These are phyloP conservation scores for Dactylellina leptospora DNA, from an alignment of 2,329 filamentous ascomycete species.

Conservation along the genomic window DNA sequence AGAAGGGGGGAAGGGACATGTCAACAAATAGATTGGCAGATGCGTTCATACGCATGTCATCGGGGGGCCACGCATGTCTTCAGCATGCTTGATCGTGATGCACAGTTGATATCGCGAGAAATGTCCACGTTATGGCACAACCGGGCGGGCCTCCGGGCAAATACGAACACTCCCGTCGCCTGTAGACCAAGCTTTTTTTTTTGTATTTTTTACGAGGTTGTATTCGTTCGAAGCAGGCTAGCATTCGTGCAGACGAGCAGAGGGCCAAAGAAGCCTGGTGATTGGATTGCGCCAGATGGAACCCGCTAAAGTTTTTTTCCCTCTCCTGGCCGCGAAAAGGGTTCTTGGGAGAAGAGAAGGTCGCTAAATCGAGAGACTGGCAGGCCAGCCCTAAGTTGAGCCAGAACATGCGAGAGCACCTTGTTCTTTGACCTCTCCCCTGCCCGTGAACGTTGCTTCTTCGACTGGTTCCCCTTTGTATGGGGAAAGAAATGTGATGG, in stretches of 20 bases:
- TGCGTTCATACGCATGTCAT: constrained; percentile 52
- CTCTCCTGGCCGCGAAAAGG: constrained; percentile 2
- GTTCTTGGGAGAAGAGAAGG: constrained; percentile 13
- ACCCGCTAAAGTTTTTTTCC: constrained; percentile 10
- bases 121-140: no score
- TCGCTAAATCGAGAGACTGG: constrained; percentile 38
- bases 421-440: constrained; percentile 16
- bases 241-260: constrained; percentile 30
- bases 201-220: constrained; percentile 13
- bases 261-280: constrained; percentile 30
- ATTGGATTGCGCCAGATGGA: constrained; percentile 51
- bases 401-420: constrained; percentile 21
- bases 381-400: constrained; percentile 1
- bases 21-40: constrained; percentile 20
- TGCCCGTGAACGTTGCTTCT: constrained; percentile 25
- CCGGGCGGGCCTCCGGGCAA: no score
- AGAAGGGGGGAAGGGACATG: background rate
- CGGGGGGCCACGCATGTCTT: constrained; percentile 27
- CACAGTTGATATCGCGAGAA: constrained; percentile 20
- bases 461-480: constrained; percentile 42
- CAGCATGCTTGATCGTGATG: constrained; percentile 8
- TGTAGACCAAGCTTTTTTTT: constrained; percentile 5
- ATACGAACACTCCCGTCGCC: background rate
- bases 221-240: constrained; percentile 41
- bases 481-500: constrained; percentile 30